These are phyloP conservation scores for Rhizophagus clarus DNA, from an alignment of 192 early-diverging fungal species.

Conservation along the genomic window DNA sequence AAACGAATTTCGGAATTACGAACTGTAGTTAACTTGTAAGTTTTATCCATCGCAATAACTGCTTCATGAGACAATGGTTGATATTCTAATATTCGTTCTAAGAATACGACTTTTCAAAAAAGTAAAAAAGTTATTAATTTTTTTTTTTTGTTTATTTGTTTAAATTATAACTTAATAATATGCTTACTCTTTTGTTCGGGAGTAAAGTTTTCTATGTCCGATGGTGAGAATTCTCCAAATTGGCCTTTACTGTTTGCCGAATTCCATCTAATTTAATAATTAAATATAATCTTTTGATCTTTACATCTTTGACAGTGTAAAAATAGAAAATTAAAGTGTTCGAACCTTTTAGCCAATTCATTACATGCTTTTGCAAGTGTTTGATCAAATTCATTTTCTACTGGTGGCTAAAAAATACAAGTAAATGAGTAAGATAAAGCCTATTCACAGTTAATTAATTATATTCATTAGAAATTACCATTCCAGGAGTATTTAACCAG, in stretches of 20 bases:
- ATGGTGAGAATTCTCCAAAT: constrained; percentile 58
- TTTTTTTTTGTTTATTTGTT: neutral
- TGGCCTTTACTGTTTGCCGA: constrained; percentile 51
- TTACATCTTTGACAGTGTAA: too few species aligned
- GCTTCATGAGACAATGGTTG: constrained; percentile 57
- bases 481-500: constrained; percentile 87
- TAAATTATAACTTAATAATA: neutral
- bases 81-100: constrained; percentile 71
- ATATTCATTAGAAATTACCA: constrained; percentile 54
- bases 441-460: neutral
- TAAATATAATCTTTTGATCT: too few species aligned
- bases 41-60: constrained; percentile 68
- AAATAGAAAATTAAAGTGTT: neutral
- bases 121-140: neutral
- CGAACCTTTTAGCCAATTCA: constrained; percentile 67
- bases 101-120: constrained; percentile 66
- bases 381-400: constrained; percentile 68
- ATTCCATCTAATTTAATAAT: constrained; percentile 54
- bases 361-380: constrained; percentile 81
- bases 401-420: constrained; percentile 9
- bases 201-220: constrained; percentile 71
- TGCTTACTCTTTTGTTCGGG: constrained; percentile 67
- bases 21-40: constrained; percentile 69
- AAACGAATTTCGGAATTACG: constrained; percentile 87
- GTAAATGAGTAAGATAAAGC: too few species aligned